A percentile compares a stretch with the other conserved stretches of the same genome.
Evolutionary conservation across 2,329 filamentous ascomycete species (phyloP).

Genomic region (Fusarium keratoplasticum): DNA sequence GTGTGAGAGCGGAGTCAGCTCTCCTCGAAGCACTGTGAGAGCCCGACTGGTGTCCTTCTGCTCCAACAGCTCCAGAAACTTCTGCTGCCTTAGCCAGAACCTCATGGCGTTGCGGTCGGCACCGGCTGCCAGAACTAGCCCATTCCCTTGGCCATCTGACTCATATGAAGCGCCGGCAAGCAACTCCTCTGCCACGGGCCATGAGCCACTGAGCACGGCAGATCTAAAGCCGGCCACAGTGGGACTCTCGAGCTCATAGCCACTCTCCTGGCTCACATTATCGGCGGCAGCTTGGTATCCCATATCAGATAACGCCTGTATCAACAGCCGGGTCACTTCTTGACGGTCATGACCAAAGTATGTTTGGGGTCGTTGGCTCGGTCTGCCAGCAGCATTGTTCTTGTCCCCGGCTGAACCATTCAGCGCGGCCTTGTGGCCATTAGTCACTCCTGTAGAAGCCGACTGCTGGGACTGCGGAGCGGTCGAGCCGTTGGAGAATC

Average conservation of each 20-base stretch:
- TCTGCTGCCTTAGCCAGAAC: conserved; percentile 91
- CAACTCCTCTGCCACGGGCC: conserved; percentile 86
- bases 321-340: conserved; percentile 91
- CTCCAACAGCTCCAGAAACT: conserved; percentile 92
- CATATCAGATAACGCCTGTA: conserved; percentile 90
- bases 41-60: conserved; percentile 78
- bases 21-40: conserved; percentile 84
- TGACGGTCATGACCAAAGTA: conserved; percentile 92
- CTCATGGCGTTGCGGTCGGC: conserved; percentile 84
- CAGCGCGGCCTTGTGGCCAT: conserved; percentile 62
- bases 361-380: conserved; percentile 39
- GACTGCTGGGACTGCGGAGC: conserved; percentile 40
- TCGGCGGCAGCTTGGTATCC: conserved; percentile 85
- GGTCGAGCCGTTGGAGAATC: conserved; percentile 57
- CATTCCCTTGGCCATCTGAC: conserved; percentile 58
- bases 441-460: conserved; percentile 49
- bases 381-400: conserved; percentile 16
- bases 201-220: conserved; percentile 83
- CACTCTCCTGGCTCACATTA: conserved; percentile 82
- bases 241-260: conserved; percentile 86
- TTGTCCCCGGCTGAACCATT: conserved; percentile 64
- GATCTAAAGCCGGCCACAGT: conserved; percentile 87
- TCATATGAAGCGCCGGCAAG: conserved; percentile 68
- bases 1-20: conserved; percentile 87
- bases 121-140: conserved; percentile 79